A percentile compares a stretch with the other conserved stretches of the same genome.
These are phyloP conservation scores for Boletus reticuloceps DNA, from an alignment of 768 basidiomycete species.

Conservation along the genomic window DNA sequence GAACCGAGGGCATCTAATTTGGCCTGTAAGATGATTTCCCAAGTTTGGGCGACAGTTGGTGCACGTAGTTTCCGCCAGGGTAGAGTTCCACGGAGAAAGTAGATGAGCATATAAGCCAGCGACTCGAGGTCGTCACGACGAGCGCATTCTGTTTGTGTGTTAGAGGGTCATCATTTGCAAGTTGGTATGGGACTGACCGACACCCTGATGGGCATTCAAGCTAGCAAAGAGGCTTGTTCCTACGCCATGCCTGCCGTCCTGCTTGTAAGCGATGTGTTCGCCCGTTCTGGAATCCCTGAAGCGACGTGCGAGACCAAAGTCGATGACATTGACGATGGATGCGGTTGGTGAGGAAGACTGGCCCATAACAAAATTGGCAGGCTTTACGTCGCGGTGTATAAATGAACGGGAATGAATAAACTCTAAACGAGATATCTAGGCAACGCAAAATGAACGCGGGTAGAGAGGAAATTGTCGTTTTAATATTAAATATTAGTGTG, in stretches of 20 bases:
- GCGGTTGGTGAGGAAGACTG: conserved; percentile 52
- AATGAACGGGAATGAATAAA: conserved; percentile 95
- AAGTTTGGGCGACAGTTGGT: conserved; percentile 62
- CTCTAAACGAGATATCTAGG: conserved; percentile 89
- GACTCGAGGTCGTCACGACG: conserved; percentile 80
- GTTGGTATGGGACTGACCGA: conserved; percentile 45
- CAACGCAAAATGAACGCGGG: conserved; percentile 19
- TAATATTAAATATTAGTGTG: conserved; percentile 10
- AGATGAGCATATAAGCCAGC: conserved; percentile 80
- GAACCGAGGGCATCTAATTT: conserved; percentile 57
- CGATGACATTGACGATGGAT: conserved; percentile 86
- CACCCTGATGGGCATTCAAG: conserved; percentile 71
- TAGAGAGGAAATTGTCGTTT: conserved; percentile 14
- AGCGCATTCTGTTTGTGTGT: conserved; percentile 52
- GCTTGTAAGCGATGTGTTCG: conserved; percentile 68
- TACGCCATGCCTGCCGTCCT: conserved; percentile 72
- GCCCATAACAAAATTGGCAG: conserved; percentile 98
- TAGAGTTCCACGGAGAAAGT: conserved; percentile 73
- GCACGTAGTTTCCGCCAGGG: conserved; percentile 78
- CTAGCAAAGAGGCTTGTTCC: conserved; percentile 76
- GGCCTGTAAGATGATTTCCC: conserved; percentile 74
- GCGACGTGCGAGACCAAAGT: conserved; percentile 83
- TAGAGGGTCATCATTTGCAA: background rate
- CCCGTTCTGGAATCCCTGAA: conserved; percentile 65
- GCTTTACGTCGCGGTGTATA: conserved; percentile 96